phyloP scores from a whole-genome alignment of 768 basidiomycete genomes.

The Russula sp. region DNA sequence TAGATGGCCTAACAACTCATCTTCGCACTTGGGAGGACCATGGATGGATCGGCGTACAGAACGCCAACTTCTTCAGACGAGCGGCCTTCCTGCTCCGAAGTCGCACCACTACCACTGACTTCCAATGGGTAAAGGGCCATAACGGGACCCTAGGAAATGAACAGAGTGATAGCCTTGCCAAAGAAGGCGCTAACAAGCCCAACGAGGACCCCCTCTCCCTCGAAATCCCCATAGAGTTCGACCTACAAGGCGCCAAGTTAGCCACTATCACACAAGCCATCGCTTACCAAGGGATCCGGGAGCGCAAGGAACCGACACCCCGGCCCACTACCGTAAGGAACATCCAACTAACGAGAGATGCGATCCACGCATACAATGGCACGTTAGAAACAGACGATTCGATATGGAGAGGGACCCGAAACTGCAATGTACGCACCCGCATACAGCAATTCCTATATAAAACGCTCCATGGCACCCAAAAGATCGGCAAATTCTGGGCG shows the following conservation, averaged over 20 bases:
- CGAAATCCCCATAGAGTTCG: background rate
- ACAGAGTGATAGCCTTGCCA: slow-evolving; percentile 6
- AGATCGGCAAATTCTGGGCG: background rate
- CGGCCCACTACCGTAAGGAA: background rate
- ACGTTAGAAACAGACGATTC: background rate
- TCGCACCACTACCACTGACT: background rate
- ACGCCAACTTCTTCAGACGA: background rate
- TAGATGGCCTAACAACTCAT: background rate
- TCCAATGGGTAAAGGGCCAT: slow-evolving; percentile 31
- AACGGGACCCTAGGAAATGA: slow-evolving; percentile 17
- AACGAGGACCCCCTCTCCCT: background rate
- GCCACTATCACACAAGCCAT: background rate
- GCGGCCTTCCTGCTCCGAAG: background rate
- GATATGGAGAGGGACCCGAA: background rate
- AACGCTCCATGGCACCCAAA: background rate
- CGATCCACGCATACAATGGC: background rate
- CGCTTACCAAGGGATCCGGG: background rate
- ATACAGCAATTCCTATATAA: too few species aligned
- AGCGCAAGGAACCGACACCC: background rate
- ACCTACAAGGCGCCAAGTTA: background rate
- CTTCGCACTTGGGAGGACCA: background rate
- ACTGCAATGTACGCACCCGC: too few species aligned
- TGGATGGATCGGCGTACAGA: background rate
- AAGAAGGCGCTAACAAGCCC: background rate
- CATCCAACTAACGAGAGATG: background rate